phyloP scores from a whole-genome alignment of 1,139 yeast genomes.

The Debaryomyces sp. region DNA sequence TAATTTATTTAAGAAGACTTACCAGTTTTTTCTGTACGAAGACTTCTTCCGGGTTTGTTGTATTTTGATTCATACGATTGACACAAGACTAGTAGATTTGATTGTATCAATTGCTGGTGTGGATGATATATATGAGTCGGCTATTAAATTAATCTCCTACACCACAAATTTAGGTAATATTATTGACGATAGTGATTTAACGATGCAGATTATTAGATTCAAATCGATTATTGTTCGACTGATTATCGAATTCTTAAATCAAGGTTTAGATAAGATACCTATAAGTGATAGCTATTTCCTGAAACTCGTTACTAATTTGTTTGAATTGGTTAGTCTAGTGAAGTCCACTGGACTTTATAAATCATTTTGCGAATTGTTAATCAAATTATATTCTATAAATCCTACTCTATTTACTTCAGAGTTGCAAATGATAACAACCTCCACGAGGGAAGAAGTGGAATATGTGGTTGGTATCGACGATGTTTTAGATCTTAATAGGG shows the following conservation, averaged over 20 bases:
- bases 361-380: conserved; percentile 27
- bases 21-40: conserved; percentile 29
- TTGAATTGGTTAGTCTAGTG: conserved; percentile 37
- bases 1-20: conserved; percentile 25
- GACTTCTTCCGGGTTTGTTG: conserved; percentile 40
- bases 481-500: conserved; percentile 19
- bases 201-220: conserved; percentile 39
- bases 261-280: conserved; percentile 33
- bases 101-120: conserved; percentile 28
- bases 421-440: conserved; percentile 26
- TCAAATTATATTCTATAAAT: conserved; percentile 35
- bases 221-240: conserved; percentile 32
- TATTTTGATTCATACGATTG: conserved; percentile 29
- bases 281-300: conserved; percentile 37
- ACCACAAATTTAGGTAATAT: conserved; percentile 36
- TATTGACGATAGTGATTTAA: conserved; percentile 33
- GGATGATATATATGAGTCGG: conserved; percentile 32
- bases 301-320: conserved; percentile 28
- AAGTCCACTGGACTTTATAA: conserved; percentile 34
- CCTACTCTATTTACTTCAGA: conserved; percentile 29
- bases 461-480: conserved; percentile 35
- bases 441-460: conserved; percentile 38
- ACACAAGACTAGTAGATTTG: conserved; percentile 24
- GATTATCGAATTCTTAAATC: conserved; percentile 31
- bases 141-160: conserved; percentile 30